A percentile compares a stretch with the other conserved stretches of the same genome.
Evolutionary conservation across 306 rosid genomes (phyloP).

Genomic region (Pterocarpus macrocarpus): DNA sequence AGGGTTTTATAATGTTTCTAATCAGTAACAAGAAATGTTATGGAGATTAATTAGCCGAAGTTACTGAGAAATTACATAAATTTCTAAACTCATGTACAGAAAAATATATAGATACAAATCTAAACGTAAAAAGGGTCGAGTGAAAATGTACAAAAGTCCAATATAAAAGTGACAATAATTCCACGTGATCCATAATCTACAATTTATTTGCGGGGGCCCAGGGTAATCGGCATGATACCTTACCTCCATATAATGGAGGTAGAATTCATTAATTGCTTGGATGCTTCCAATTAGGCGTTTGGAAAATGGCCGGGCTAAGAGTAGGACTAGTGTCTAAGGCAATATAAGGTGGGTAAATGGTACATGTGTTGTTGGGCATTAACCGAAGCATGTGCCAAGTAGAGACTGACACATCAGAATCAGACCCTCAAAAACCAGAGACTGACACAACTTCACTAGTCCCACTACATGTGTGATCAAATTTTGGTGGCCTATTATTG

Average conservation of each 20-base stretch:
- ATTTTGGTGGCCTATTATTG: conserved; percentile 31
- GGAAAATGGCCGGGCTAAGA: conserved; percentile 45
- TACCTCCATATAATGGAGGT: conserved; percentile 49
- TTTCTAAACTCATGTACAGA: background rate
- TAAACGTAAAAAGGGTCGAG: background rate
- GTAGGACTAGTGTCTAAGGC: conserved; percentile 39
- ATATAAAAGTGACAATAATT: background rate
- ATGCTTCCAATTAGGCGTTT: conserved; percentile 45
- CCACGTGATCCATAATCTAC: background rate
- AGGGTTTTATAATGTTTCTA: background rate
- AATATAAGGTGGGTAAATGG: conserved; percentile 34
- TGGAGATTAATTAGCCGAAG: background rate
- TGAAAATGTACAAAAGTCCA: too few relatives aligned
- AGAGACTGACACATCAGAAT: conserved; percentile 47
- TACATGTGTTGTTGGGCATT: conserved; percentile 53
- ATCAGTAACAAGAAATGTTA: background rate
- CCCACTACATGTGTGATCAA: conserved; percentile 41
- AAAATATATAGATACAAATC: too few relatives aligned
- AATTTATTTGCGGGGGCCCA: background rate
- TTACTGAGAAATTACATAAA: background rate
- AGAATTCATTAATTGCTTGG: conserved; percentile 44
- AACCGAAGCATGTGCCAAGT: conserved; percentile 45
- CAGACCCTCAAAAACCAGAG: conserved; percentile 16
- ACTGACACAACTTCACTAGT: conserved; percentile 42
- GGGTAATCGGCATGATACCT: conserved; percentile 32